phyloP scores from a whole-genome alignment of 192 early-diverging fungal genomes.

The Podochytrium sp. region DNA sequence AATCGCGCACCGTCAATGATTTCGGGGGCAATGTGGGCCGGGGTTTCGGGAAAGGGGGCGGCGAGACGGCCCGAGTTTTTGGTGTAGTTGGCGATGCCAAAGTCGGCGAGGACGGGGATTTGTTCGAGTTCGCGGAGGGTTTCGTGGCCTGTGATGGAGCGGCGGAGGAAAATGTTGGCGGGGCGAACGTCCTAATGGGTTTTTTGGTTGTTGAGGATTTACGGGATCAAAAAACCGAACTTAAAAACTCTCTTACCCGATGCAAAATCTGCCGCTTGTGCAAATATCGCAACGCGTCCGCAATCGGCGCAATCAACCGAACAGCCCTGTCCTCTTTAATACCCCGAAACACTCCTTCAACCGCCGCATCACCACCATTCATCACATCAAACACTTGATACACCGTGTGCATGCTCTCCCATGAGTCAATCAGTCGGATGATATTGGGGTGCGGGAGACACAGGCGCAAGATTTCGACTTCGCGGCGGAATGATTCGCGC shows the following conservation, averaged over 20 bases:
- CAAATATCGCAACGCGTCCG: conserved; percentile 22
- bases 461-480: conserved; percentile 24
- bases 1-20: conserved; percentile 14
- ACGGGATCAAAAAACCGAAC: not conserved
- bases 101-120: conserved; percentile 33
- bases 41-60: conserved; percentile 18
- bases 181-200: conserved; percentile 13
- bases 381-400: conserved; percentile 31
- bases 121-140: conserved; percentile 14
- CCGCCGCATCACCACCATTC: conserved; percentile 23
- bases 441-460: conserved; percentile 14
- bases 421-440: conserved; percentile 23
- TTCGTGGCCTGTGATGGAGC: conserved; percentile 26
- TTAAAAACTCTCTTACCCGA: not conserved
- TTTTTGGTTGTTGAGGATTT: not conserved
- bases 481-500: conserved; percentile 20
- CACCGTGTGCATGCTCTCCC: conserved; percentile 8
- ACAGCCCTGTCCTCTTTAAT: conserved; percentile 15
- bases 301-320: conserved; percentile 25
- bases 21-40: conserved; percentile 33
- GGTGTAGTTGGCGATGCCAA: conserved; percentile 29
- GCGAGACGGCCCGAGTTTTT: conserved; percentile 19
- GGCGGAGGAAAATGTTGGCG: conserved; percentile 32
- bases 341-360: conserved; percentile 4
- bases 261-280: conserved; percentile 15